Conservation (phyloP, 495 filamentous ascomycete genomes). For the Podospora pseudoanserina region DNA sequence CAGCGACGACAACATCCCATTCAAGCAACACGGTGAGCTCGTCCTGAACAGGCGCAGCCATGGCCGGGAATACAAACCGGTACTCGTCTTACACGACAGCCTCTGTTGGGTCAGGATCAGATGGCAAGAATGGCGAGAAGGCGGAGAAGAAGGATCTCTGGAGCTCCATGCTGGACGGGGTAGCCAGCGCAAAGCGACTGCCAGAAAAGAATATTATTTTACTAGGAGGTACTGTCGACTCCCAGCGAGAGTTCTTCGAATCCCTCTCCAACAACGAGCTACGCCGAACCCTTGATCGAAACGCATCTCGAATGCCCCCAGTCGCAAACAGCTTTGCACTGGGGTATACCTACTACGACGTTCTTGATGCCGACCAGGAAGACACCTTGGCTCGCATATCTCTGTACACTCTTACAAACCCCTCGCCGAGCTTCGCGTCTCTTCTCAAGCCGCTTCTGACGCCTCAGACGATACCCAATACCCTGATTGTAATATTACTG, state of each 20-base stretch:
- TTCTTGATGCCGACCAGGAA: slow-evolving; percentile 92
- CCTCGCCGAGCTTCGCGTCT: slow-evolving; percentile 75
- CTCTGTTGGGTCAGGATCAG: slow-evolving; percentile 41
- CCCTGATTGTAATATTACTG: slow-evolving; percentile 79
- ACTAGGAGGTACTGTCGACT: slow-evolving; percentile 83
- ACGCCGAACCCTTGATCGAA: slow-evolving; percentile 54
- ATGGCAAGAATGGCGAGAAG: slow-evolving; percentile 62
- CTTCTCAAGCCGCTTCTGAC: slow-evolving; percentile 84
- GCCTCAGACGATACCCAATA: slow-evolving; percentile 79
- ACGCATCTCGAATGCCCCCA: slow-evolving; percentile 65
- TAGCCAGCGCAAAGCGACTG: slow-evolving; percentile 83
- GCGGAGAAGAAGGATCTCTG: slow-evolving; percentile 79
- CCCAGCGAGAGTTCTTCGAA: slow-evolving; percentile 86
- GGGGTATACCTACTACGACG: slow-evolving; percentile 93
- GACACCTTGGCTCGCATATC: slow-evolving; percentile 91
- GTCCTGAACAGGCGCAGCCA: slow-evolving; percentile 24
- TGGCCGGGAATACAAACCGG: slow-evolving; percentile 56
- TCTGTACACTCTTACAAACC: slow-evolving; percentile 80
- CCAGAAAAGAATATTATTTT: slow-evolving; percentile 90
- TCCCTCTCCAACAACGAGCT: slow-evolving; percentile 64
- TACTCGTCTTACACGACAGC: slow-evolving; percentile 51
- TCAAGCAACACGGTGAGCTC: neutral
- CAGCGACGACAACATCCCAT: neutral
- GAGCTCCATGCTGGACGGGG: slow-evolving; percentile 87
- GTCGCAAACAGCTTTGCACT: slow-evolving; percentile 91